Evolutionary conservation across 257 asterid species (phyloP), one percentile per base, ranked within the genome.

Genomic region (Fraxinus americana): DNA sequence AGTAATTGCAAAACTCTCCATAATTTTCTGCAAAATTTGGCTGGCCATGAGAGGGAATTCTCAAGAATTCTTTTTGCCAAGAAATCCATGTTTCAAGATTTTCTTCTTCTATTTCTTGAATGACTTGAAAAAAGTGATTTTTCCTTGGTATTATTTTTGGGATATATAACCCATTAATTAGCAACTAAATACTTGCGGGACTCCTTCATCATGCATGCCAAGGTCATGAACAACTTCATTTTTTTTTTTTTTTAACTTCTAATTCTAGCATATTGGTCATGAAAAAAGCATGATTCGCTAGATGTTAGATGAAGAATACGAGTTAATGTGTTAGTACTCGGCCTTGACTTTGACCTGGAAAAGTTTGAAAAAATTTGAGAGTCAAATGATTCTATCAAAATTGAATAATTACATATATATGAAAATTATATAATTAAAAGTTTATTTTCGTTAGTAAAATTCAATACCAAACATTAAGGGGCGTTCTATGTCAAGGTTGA

Each of bases 1-100:
- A 65, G 77, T 23, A 61, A 25, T 27, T 75, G 17, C 2, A 77
- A 16, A 14, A 57, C 12, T 65, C 54, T 80, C 78, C 82, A 69
- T 29, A 39, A 7, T 35, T 65, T 43, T 70, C 0, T 59, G 23
- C 70, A 6, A 21, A 38, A 21, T 35, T 45, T 74, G 41, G 16
- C 21, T 11, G 82, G 78, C 78, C 65, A 27, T 43, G 21, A 72
- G 11, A 79, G 0, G 34, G 14, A 7, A 61, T 61, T 61, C 16
- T 21, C 32, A 7, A 61, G 10, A 19, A 54, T 54, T 19, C 29
- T 23, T 9, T 61, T 61, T 23, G 32, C 34, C 0, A 25, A 61
- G 17, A 4, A 61, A 21, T 61, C 68, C 68, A 61, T 25, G 5
- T 7, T 61, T 12, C 34, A 23, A 59, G 67, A 59, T 61, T 61